Evolutionary conservation across 2,329 filamentous ascomycete species (phyloP).

Genomic region (Cercospora janseana): DNA sequence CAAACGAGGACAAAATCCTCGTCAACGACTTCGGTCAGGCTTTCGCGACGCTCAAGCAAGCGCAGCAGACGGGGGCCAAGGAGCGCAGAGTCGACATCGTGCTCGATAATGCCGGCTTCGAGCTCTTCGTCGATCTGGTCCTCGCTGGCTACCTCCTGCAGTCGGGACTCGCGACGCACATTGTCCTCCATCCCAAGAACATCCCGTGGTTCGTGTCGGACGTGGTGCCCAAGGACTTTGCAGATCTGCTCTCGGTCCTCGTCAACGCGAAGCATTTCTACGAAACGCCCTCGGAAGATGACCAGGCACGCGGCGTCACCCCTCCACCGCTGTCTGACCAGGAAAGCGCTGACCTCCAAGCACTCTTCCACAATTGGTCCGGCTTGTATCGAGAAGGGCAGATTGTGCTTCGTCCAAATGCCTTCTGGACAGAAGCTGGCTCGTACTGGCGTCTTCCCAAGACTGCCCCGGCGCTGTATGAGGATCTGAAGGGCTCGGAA

Average conservation of each 20-base stretch:
- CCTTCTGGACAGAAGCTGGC: conserved; percentile 86
- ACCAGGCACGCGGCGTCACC: conserved; percentile 53
- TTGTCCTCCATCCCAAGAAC: conserved; percentile 88
- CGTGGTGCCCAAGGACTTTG: conserved; percentile 82
- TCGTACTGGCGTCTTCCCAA: conserved; percentile 84
- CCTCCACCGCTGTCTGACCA: conserved; percentile 63
- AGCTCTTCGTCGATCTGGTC: conserved; percentile 92
- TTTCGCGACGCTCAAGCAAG: conserved; percentile 66
- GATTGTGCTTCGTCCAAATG: conserved; percentile 76
- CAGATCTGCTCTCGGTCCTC: conserved; percentile 76
- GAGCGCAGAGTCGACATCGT: conserved; percentile 87
- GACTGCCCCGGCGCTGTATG: conserved; percentile 63
- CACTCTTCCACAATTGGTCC: conserved; percentile 81
- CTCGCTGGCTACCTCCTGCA: conserved; percentile 87
- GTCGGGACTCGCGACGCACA: conserved; percentile 76
- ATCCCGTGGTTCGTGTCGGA: conserved; percentile 99
- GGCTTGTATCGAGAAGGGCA: conserved; percentile 77
- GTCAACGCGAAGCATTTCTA: conserved; percentile 76
- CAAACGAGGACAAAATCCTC: conserved; percentile 85
- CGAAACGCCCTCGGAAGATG: conserved; percentile 68
- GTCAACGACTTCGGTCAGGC: conserved; percentile 77
- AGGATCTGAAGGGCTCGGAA: conserved; percentile 79
- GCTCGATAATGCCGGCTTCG: conserved; percentile 95
- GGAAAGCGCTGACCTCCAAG: conserved; percentile 66
- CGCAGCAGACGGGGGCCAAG: conserved; percentile 59